Evolutionary conservation across 2,329 filamentous ascomycete species (phyloP).

Genomic region (Plenodomus lindquistii): DNA sequence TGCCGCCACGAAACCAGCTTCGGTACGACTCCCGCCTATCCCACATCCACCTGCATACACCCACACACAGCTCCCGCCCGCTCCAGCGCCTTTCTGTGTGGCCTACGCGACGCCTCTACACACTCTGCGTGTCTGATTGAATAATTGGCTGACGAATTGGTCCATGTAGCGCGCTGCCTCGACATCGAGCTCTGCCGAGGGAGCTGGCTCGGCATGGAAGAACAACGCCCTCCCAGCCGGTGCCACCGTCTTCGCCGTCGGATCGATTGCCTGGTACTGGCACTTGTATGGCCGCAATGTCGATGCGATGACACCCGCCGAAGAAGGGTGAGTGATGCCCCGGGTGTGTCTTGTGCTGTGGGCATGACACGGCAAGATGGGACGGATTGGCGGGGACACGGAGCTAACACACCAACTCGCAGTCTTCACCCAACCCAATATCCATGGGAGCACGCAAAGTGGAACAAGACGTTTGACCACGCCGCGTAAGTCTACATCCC

Average conservation of each 20-base stretch:
- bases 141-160: conserved; percentile 36
- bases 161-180: conserved; percentile 63
- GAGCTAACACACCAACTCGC: conserved; percentile 30
- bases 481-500: conserved; percentile 71
- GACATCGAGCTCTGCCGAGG: conserved; percentile 70
- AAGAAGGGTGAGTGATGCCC: conserved; percentile 85
- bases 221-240: conserved; percentile 85
- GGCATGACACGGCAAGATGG: conserved; percentile 31
- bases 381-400: conserved; percentile 30
- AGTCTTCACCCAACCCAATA: conserved; percentile 92
- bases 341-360: conserved; percentile 17
- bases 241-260: conserved; percentile 83
- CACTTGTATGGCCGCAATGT: conserved; percentile 90
- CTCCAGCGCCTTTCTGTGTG: conserved; percentile 27
- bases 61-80: conserved; percentile 29
- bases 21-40: conserved; percentile 48
- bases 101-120: conserved; percentile 12
- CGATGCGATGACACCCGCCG: conserved; percentile 86
- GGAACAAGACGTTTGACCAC: conserved; percentile 95
- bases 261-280: conserved; percentile 95
- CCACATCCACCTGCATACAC: conserved; percentile 16
- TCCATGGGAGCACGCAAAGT: conserved; percentile 93
- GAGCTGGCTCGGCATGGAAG: conserved; percentile 74
- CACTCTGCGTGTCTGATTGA: conserved; percentile 31
- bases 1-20: conserved; percentile 51